phyloP scores from a whole-genome alignment of 225 moss, liverwort and hornwort species.

The Physcomitrium patens region DNA sequence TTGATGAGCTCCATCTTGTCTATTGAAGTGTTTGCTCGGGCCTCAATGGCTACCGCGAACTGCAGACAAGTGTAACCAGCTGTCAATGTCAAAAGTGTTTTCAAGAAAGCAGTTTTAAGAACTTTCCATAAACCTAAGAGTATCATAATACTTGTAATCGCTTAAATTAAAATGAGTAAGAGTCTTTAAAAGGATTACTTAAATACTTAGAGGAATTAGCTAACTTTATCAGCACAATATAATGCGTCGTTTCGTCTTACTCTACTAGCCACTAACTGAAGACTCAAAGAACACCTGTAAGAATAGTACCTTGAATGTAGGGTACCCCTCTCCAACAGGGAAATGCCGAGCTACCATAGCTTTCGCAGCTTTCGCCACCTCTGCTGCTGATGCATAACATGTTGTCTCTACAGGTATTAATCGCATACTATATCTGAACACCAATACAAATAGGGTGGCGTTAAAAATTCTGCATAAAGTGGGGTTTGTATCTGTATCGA shows the following conservation, averaged over 20 bases:
- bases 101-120: too few species aligned
- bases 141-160: too few species aligned
- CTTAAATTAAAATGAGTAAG: too few species aligned
- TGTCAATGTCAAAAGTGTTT: neutral
- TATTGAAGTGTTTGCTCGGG: constrained; percentile 91
- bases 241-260: neutral
- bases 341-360: constrained; percentile 83
- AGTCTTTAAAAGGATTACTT: neutral
- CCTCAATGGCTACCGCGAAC: constrained; percentile 93
- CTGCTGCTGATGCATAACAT: constrained; percentile 87
- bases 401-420: constrained; percentile 91
- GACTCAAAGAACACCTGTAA: neutral
- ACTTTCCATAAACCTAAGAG: neutral
- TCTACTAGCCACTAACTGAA: neutral
- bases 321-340: constrained; percentile 65
- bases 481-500: neutral
- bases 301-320: constrained; percentile 68
- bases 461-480: constrained; percentile 4
- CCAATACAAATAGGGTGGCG: constrained; percentile 6
- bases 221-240: neutral
- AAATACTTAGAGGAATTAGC: neutral
- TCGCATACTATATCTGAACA: constrained; percentile 85
- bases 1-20: constrained; percentile 98
- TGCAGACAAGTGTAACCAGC: constrained; percentile 46
- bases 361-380: constrained; percentile 85